These are phyloP conservation scores for Paramyrothecium sp. DNA, from an alignment of 2,329 filamentous ascomycete genomes.

Conservation along the genomic window DNA sequence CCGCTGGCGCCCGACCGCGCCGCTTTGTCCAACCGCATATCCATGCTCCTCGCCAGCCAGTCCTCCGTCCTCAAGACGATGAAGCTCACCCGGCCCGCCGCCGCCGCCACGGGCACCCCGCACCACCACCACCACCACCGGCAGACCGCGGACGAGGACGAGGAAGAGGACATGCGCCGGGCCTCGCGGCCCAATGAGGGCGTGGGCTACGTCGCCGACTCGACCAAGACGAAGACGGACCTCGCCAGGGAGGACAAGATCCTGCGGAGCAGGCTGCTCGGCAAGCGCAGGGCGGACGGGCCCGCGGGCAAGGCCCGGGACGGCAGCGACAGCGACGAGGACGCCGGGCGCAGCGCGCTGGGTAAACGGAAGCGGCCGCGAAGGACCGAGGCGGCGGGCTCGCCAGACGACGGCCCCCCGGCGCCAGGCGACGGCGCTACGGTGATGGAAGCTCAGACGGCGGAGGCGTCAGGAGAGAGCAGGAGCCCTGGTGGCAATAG, in stretches of 20 bases:
- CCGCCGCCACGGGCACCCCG: slow-evolving; percentile 3
- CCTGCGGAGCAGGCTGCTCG: slow-evolving; percentile 28
- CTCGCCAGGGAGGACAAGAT: slow-evolving; percentile 23
- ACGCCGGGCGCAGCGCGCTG: slow-evolving; percentile 33
- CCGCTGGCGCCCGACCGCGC: slow-evolving; percentile 36
- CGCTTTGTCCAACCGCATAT: slow-evolving; percentile 40
- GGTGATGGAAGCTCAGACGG: too few relatives aligned
- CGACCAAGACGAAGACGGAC: slow-evolving; percentile 16
- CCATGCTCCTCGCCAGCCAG: slow-evolving; percentile 34
- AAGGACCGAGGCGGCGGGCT: slow-evolving; percentile 9
- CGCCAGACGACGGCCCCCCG: slow-evolving; percentile 3
- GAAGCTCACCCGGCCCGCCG: slow-evolving; percentile 18
- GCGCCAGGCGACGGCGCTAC: background rate
- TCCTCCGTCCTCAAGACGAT: slow-evolving; percentile 29
- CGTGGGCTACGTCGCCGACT: slow-evolving; percentile 35
- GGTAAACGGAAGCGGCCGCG: slow-evolving; percentile 34
- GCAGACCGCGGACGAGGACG: slow-evolving; percentile 10
- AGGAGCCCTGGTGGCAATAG: too few relatives aligned
- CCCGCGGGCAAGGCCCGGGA: slow-evolving; percentile 10
- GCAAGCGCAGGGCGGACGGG: slow-evolving; percentile 13
- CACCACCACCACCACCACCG: slow-evolving; percentile 6
- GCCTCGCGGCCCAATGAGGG: slow-evolving; percentile 33
- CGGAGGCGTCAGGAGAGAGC: too few relatives aligned
- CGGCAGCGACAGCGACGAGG: slow-evolving; percentile 33
- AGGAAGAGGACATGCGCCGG: slow-evolving; percentile 22